phyloP scores from a whole-genome alignment of 1,284 basidiomycete species.

The Heterobasidion occidentale region DNA sequence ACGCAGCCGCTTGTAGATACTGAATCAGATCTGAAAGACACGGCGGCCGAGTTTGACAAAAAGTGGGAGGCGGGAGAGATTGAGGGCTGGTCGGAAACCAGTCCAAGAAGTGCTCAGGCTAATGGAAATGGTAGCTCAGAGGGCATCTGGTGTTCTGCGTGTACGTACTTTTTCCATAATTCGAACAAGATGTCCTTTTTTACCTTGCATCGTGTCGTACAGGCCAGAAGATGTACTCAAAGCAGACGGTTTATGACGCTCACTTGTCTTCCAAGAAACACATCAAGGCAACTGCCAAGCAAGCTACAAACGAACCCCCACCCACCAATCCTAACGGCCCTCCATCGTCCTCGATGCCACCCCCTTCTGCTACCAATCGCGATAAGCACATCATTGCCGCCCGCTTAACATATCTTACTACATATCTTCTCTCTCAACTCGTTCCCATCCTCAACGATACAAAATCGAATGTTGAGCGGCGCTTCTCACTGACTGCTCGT shows the following conservation, averaged over 20 bases:
- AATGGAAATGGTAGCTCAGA: conserved; percentile 36
- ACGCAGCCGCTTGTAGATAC: conserved; percentile 86
- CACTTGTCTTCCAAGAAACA: conserved; percentile 95
- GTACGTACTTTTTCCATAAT: conserved; percentile 42
- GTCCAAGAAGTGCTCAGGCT: conserved; percentile 25
- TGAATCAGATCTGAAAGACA: conserved; percentile 58
- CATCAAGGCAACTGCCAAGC: conserved; percentile 78
- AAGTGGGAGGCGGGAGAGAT: conserved; percentile 79
- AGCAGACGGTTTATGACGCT: conserved; percentile 96
- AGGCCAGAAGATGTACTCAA: conserved; percentile 93
- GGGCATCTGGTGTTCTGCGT: conserved; percentile 95
- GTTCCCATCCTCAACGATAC: conserved; percentile 77
- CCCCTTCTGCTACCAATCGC: conserved; percentile 27
- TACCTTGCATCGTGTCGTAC: background rate
- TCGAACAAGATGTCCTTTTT: background rate
- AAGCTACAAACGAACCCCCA: conserved; percentile 46
- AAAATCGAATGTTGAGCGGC: conserved; percentile 92
- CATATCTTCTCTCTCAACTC: conserved; percentile 60
- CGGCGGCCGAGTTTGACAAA: conserved; percentile 64
- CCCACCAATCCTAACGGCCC: conserved; percentile 58
- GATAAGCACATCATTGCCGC: conserved; percentile 66
- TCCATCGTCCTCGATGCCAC: conserved; percentile 22
- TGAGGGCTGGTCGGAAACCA: conserved; percentile 66
- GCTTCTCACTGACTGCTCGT: conserved; percentile 91
- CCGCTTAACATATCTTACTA: conserved; percentile 64